A percentile compares a stretch with the other conserved stretches of the same genome.
Evolutionary conservation across 1,139 yeast genomes (phyloP).

Genomic region (Neolecta irregularis): DNA sequence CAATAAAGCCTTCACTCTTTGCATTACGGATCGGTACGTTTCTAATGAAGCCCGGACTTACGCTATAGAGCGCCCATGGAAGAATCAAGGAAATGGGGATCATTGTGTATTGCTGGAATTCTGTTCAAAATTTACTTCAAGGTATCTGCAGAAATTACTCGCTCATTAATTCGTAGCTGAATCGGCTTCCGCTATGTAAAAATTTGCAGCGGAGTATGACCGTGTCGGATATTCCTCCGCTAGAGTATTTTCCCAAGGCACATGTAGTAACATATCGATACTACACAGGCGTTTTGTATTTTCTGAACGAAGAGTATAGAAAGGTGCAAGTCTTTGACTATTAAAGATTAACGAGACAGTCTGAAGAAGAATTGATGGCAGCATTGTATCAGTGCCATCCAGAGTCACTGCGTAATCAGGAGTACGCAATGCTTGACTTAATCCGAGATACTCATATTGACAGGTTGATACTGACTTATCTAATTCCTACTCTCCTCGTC

Average conservation of each 20-base stretch:
- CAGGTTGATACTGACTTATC: conserved; percentile 2
- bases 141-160: conserved; percentile 23
- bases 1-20: conserved; percentile 60
- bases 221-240: conserved; percentile 41
- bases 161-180: conserved; percentile 31
- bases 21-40: conserved; percentile 45
- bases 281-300: conserved; percentile 46
- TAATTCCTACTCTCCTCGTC: conserved; percentile 4
- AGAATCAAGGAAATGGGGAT: conserved; percentile 45
- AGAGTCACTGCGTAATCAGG: conserved; percentile 22
- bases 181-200: conserved; percentile 60
- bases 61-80: conserved; percentile 31
- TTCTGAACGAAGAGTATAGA: conserved; percentile 46
- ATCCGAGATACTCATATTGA: neutral
- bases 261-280: conserved; percentile 49
- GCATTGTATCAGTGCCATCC: conserved; percentile 32
- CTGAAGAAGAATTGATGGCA: conserved; percentile 34
- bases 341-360: conserved; percentile 17
- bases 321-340: conserved; percentile 12
- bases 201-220: conserved; percentile 61
- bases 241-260: conserved; percentile 32
- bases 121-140: conserved; percentile 59
- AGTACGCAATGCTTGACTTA: conserved; percentile 16
- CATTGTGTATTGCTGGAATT: conserved; percentile 58
- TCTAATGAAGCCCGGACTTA: neutral